Conservation (phyloP, 1,284 basidiomycete species). For the Uromyces viciae-fabae region DNA sequence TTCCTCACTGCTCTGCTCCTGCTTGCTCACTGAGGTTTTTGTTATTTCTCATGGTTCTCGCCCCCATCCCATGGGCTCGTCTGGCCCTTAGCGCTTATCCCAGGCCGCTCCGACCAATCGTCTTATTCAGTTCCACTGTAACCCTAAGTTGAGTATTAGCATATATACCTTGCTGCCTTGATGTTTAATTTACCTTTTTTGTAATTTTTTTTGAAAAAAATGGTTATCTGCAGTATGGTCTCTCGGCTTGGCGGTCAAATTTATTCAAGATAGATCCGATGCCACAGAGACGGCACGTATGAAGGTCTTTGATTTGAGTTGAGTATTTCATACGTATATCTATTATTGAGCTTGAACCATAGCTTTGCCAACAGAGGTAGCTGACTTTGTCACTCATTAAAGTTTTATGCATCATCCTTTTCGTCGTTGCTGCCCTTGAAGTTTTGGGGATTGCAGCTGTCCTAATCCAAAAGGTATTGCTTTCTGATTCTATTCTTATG, state of each 20-base stretch:
- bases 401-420: conserved; percentile 42
- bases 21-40: conserved; percentile 11
- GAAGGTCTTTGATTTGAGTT: conserved; percentile 43
- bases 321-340: background rate
- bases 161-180: background rate
- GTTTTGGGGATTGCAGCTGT: conserved; percentile 28
- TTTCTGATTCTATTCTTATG: background rate
- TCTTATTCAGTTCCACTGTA: conserved; percentile 23
- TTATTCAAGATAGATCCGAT: conserved; percentile 35
- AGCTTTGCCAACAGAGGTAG: too few species aligned
- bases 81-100: conserved; percentile 30
- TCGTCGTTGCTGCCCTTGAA: conserved; percentile 40
- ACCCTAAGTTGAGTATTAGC: conserved; percentile 25
- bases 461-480: conserved; percentile 16
- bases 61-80: conserved; percentile 10
- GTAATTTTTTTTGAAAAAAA: background rate
- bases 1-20: background rate
- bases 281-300: conserved; percentile 31
- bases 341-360: background rate
- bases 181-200: background rate
- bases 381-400: background rate
- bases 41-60: background rate
- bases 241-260: conserved; percentile 30
- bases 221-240: too few species aligned
- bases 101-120: conserved; percentile 41